Base-by-base conservation (phyloP, 164 flowering plant genomes). In the Aristolochia fimbriata region DNA sequence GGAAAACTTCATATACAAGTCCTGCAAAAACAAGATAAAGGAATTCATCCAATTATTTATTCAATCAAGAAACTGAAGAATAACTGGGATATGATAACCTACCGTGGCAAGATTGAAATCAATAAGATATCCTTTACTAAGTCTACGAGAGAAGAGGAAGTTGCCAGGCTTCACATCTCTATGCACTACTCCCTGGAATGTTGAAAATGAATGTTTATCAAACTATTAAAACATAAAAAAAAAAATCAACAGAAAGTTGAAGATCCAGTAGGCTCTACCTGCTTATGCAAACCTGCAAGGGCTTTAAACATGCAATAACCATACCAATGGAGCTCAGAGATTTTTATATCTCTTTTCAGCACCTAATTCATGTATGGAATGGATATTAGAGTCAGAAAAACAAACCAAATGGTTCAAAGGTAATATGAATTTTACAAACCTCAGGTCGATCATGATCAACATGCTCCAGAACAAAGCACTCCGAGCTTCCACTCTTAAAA, bases 91-190 rank as follows among this genome's bases (percentile, higher is more conserved):
- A 17, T 25, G 19, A 19, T 22, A 23, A 60, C 58, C 52, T 58
- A 33, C 99, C 95, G 78, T 65, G 48, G 97, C 99, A 62, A 94
- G 84, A 68, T 94, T 94, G 75, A 94, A 94, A 73, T 94, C 99
- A 43, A 94, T 94, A 46, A 94, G 88, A 71, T 83, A 88, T 37
- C 99, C 99, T 74, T 83, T 91, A 43, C 58, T 74, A 46, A 70
- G 66, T 64, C 71, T 85, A 3, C 87, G 73, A 60, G 91, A 88
- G 71, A 85, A 94, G 21, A 94, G 90, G 60, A 94, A 94, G 63
- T 94, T 94, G 22, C 99, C 97, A 62, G 99, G 99, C 71, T 94
- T 94, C 30, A 94, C 84, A 75, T 94, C 99, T 69, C 99, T 91
- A 66, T 94, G 99, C 58, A 82, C 85, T 61, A 84, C 58, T 46